Evolutionary conservation across 306 rosid species (phyloP).

Genomic region (Fragaria nilgerrensis): DNA sequence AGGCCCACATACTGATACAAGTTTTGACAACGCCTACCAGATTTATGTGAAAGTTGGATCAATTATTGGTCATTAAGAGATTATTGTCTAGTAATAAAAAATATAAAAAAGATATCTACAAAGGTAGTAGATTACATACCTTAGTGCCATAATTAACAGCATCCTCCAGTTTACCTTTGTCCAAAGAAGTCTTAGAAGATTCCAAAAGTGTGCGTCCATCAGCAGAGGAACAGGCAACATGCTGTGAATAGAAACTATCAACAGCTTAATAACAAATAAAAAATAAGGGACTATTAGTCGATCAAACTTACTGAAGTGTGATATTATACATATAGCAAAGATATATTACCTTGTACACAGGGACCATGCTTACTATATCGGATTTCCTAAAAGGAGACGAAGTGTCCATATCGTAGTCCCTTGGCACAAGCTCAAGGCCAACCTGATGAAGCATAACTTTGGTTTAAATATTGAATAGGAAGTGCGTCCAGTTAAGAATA

Average conservation of each 20-base stretch:
- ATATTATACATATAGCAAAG: not conserved
- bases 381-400: conserved; percentile 69
- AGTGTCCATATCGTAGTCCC: conserved; percentile 81
- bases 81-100: not conserved
- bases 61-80: conserved; percentile 6
- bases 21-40: conserved; percentile 83
- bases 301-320: conserved; percentile 10
- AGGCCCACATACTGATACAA: conserved; percentile 90
- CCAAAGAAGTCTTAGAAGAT: conserved; percentile 94
- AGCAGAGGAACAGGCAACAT: conserved; percentile 96
- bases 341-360: conserved; percentile 74
- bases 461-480: conserved; percentile 18
- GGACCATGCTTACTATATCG: conserved; percentile 89
- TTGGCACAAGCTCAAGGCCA: conserved; percentile 95
- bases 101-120: not conserved
- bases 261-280: not conserved
- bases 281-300: conserved; percentile 12
- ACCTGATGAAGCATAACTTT: conserved; percentile 53
- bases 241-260: conserved; percentile 45
- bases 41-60: conserved; percentile 31
- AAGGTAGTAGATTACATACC: conserved; percentile 41
- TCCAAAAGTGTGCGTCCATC: conserved; percentile 95
- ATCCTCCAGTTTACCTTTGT: conserved; percentile 97
- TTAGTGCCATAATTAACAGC: conserved; percentile 95
- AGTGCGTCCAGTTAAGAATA: conserved; percentile 7